Conservation (phyloP, 1,284 basidiomycete species). For the Hemileia vastatrix region DNA sequence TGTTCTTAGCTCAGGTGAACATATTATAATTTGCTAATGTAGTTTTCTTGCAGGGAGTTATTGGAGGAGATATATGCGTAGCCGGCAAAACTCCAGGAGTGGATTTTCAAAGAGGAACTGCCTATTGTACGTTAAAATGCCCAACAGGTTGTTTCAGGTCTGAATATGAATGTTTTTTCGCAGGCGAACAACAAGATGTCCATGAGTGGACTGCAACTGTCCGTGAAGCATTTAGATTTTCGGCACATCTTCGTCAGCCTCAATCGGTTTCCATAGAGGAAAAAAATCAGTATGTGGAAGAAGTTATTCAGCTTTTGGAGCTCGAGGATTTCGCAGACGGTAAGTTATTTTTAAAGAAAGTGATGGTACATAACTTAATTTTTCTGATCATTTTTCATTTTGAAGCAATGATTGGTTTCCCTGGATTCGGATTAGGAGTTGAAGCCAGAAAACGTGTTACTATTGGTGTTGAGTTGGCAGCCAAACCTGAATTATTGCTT, state of each 20-base stretch:
- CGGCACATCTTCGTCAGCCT: slow-evolving; percentile 54
- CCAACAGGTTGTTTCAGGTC: slow-evolving; percentile 11
- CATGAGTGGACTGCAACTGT: slow-evolving; percentile 70
- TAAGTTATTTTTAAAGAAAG: slow-evolving; percentile 44
- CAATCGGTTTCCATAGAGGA: slow-evolving; percentile 48
- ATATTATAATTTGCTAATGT: slow-evolving; percentile 35
- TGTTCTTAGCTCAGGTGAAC: not conserved
- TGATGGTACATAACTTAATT: not conserved
- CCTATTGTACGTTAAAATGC: slow-evolving; percentile 49
- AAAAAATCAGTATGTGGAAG: slow-evolving; percentile 51
- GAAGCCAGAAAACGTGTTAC: slow-evolving; percentile 54
- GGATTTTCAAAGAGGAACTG: slow-evolving; percentile 51
- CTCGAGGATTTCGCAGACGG: slow-evolving; percentile 50
- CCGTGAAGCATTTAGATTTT: slow-evolving; percentile 54
- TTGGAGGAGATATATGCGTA: slow-evolving; percentile 11
- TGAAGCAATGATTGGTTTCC: slow-evolving; percentile 35
- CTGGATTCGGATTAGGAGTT: slow-evolving; percentile 51
- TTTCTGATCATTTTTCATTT: not conserved
- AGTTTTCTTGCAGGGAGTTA: slow-evolving; percentile 41
- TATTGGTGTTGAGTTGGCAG: slow-evolving; percentile 55
- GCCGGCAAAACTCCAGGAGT: slow-evolving; percentile 30
- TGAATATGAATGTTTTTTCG: slow-evolving; percentile 41
- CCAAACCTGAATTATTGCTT: slow-evolving; percentile 35
- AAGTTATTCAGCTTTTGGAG: slow-evolving; percentile 51
- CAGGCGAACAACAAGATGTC: slow-evolving; percentile 43